Base-by-base conservation (phyloP, 2,329 filamentous ascomycete species). In the Pezicula radicicola region DNA sequence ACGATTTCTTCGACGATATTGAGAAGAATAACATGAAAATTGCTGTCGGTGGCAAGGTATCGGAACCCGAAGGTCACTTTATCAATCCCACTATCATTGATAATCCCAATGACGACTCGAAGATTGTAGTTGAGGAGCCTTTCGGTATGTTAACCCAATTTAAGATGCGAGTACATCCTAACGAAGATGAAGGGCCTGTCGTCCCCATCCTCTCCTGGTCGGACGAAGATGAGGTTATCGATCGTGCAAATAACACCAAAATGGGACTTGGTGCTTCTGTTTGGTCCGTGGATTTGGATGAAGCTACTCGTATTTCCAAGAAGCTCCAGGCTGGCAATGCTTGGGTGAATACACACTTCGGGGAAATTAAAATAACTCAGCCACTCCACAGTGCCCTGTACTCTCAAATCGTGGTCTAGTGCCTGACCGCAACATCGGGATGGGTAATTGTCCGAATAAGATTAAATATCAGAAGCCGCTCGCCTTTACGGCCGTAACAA, bases 181-280 rank as follows among this genome's bases (percentile, higher is more conserved):
- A 82, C 57, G 75, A 69, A 3, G 59, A 82, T 40, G n/a, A n/a
- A 57, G 81, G 76, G 0, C 85, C 85, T 0, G 81, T 88, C 21
- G 72, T 87, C 1, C 84, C 84, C 0, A 68, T 87, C 6, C 62
- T 86, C 50, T 76, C 75, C 19, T 88, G 83, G 83, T 70, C 70
- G 0, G 72, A 79, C 30, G 83, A 88, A 54, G 75, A 76, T 6
- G 81, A 86, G 16, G 83, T 84, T 0, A 68, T 87, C 39, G 64
- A 64, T 1, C 74, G 80, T 3, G 81, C 78, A 1, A 85, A 85
- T 54, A 69, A 74, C n/a, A 69, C 70, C 2, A 71, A 77, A 19
- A 75, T 73, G 40, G 82, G 79, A 0, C 72, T 85, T 0, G 80
- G 79, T 0, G 76, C 78, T 1, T 83, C 80, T 0, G 76, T 87